Conservation (phyloP, 352 stramenopile genomes). For the Aphanomyces cochlioides region DNA sequence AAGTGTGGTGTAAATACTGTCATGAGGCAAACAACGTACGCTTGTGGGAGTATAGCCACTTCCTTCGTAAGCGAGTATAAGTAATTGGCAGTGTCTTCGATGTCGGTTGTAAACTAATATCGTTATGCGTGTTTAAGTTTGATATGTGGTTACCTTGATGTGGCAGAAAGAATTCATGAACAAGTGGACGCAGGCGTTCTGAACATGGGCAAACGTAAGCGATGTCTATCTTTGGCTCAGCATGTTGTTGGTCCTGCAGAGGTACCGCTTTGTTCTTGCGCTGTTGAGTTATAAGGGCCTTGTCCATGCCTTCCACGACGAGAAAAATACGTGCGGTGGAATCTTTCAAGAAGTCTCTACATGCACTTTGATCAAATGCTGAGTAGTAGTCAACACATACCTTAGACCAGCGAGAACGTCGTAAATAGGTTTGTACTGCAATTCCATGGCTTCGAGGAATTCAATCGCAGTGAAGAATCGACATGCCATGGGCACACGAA, state of each 20-base stretch:
- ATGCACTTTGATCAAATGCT: background rate
- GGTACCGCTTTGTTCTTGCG: background rate
- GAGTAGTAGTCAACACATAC: background rate
- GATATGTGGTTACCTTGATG: constrained; percentile 12
- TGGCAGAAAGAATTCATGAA: constrained; percentile 26
- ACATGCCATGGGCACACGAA: constrained; percentile 16
- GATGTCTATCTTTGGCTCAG: background rate
- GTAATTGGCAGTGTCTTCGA: constrained; percentile 10
- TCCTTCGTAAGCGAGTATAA: constrained; percentile 11
- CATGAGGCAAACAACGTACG: background rate
- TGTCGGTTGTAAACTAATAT: constrained; percentile 16
- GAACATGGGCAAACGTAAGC: constrained; percentile 20
- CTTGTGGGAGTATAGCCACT: constrained; percentile 1
- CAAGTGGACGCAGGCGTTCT: constrained; percentile 19
- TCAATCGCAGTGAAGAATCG: constrained; percentile 5
- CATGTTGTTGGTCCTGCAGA: background rate
- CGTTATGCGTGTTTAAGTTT: background rate
- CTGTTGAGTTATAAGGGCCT: constrained; percentile 14
- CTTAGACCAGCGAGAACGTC: constrained; percentile 6
- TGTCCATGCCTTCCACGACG: constrained; percentile 21
- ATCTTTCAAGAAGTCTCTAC: background rate
- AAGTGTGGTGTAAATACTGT: background rate
- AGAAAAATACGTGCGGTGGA: constrained; percentile 11
- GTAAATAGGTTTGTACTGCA: constrained; percentile 5
- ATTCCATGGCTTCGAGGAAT: constrained; percentile 8